Percentiles rank a stretch among this genome's conserved stretches.
Conservation (phyloP, 2,329 filamentous ascomycete genomes). For the Monosporascus ibericus region DNA sequence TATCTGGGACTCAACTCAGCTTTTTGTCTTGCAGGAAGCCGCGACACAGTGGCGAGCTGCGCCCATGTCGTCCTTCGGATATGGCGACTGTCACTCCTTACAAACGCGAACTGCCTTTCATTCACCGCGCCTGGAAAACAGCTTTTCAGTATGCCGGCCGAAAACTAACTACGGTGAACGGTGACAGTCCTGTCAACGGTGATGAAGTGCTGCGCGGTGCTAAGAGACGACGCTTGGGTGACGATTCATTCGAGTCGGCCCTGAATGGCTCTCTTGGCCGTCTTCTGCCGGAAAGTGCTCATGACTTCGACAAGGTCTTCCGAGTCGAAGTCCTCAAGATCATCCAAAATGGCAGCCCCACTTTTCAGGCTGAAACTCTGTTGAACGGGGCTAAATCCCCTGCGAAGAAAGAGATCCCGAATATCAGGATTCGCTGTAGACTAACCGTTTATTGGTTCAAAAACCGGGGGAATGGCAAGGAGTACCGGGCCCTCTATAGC, state of each 20-base stretch:
- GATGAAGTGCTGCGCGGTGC: conserved; percentile 32
- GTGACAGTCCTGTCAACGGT: conserved; percentile 31
- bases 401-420: conserved; percentile 27
- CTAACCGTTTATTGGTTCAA: conserved; percentile 31
- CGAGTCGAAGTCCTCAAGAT: conserved; percentile 49
- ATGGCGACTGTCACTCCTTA: conserved; percentile 44
- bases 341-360: conserved; percentile 40
- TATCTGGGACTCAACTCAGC: conserved; percentile 3
- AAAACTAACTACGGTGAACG: conserved; percentile 32
- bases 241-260: conserved; percentile 29
- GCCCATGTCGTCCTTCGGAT: conserved; percentile 30
- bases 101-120: conserved; percentile 46
- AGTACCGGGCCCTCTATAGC: conserved; percentile 41
- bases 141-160: conserved; percentile 33
- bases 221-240: conserved; percentile 46
- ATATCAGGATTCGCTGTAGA: conserved; percentile 36
- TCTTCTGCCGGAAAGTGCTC: conserved; percentile 16
- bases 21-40: conserved; percentile 14
- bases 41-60: conserved; percentile 22
- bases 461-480: conserved; percentile 20
- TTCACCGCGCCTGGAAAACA: conserved; percentile 48
- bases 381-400: conserved; percentile 30
- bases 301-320: conserved; percentile 34
- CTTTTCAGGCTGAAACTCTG: conserved; percentile 28
- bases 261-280: conserved; percentile 14